A percentile compares a stretch with the other conserved stretches of the same genome.
Evolutionary conservation across 2,329 filamentous ascomycete species (phyloP).

Genomic region (Lomentospora prolificans): DNA sequence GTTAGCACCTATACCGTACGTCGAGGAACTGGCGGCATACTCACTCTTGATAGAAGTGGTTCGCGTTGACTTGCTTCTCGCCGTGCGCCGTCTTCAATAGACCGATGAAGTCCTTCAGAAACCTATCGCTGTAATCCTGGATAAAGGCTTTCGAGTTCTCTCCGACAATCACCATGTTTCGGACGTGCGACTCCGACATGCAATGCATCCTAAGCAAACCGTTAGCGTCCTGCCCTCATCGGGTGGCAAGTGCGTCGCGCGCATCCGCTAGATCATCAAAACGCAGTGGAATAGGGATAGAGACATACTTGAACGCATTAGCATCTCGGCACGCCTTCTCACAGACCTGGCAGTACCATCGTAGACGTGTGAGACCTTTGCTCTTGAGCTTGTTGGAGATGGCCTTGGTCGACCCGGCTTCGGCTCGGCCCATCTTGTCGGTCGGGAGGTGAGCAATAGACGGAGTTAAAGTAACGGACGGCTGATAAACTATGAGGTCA

Average conservation of each 20-base stretch:
- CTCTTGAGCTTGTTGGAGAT: conserved; percentile 85
- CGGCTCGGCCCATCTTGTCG: conserved; percentile 75
- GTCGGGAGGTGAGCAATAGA: background rate
- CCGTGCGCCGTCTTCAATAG: conserved; percentile 76
- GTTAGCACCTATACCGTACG: no score
- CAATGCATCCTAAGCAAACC: conserved; percentile 51
- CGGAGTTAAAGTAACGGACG: background rate
- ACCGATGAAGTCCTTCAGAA: conserved; percentile 68
- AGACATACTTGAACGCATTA: conserved; percentile 13
- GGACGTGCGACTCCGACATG: conserved; percentile 74
- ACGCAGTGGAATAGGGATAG: background rate
- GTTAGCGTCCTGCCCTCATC: conserved; percentile 31
- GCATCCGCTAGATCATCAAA: background rate
- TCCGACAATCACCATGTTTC: conserved; percentile 79
- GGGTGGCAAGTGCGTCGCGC: background rate
- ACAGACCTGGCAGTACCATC: conserved; percentile 88
- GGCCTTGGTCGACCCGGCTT: conserved; percentile 84
- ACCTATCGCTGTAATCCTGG: conserved; percentile 71
- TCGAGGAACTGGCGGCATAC: background rate
- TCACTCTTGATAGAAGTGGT: conserved; percentile 88
- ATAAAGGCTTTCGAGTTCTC: conserved; percentile 80
- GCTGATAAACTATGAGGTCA: no score
- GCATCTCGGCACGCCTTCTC: conserved; percentile 28
- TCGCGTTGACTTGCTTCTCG: conserved; percentile 80
- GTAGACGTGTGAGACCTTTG: conserved; percentile 65